These are phyloP conservation scores for Penicillium sp. DNA, from an alignment of 2,329 filamentous ascomycete genomes.

Conservation along the genomic window DNA sequence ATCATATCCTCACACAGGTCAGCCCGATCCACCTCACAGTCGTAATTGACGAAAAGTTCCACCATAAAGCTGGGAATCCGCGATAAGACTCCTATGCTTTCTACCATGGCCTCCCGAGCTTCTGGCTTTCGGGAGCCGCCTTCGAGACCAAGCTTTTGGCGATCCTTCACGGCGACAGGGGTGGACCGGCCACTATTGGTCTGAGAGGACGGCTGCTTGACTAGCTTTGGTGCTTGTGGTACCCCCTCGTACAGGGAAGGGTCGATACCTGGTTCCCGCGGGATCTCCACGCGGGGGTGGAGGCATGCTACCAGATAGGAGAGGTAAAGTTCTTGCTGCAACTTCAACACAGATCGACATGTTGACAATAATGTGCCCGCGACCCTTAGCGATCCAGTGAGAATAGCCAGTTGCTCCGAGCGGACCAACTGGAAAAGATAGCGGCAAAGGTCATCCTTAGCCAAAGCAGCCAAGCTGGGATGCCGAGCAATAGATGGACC, in stretches of 20 bases:
- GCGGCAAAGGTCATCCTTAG: slow-evolving; percentile 89
- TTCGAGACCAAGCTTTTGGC: slow-evolving; percentile 89
- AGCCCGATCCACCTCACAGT: slow-evolving; percentile 87
- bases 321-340: slow-evolving; percentile 94
- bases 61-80: slow-evolving; percentile 93
- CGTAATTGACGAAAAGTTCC: slow-evolving; percentile 96
- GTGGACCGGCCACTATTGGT: slow-evolving; percentile 79
- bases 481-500: slow-evolving; percentile 93
- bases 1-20: slow-evolving; percentile 96
- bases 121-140: slow-evolving; percentile 91
- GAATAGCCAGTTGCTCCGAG: slow-evolving; percentile 92
- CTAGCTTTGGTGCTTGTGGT: slow-evolving; percentile 83
- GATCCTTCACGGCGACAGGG: slow-evolving; percentile 86
- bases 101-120: slow-evolving; percentile 96
- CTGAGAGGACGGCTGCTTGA: slow-evolving; percentile 77
- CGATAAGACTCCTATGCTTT: slow-evolving; percentile 87
- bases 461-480: slow-evolving; percentile 80
- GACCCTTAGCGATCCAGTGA: slow-evolving; percentile 90
- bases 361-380: slow-evolving; percentile 88
- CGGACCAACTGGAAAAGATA: slow-evolving; percentile 95
- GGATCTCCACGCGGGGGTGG: slow-evolving; percentile 92
- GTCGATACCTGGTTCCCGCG: slow-evolving; percentile 85
- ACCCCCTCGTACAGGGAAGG: slow-evolving; percentile 90
- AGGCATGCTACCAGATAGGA: slow-evolving; percentile 93
- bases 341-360: slow-evolving; percentile 84